These are phyloP conservation scores for Alternaria hordeiaustralica DNA, from an alignment of 2,329 filamentous ascomycete genomes.

Conservation along the genomic window DNA sequence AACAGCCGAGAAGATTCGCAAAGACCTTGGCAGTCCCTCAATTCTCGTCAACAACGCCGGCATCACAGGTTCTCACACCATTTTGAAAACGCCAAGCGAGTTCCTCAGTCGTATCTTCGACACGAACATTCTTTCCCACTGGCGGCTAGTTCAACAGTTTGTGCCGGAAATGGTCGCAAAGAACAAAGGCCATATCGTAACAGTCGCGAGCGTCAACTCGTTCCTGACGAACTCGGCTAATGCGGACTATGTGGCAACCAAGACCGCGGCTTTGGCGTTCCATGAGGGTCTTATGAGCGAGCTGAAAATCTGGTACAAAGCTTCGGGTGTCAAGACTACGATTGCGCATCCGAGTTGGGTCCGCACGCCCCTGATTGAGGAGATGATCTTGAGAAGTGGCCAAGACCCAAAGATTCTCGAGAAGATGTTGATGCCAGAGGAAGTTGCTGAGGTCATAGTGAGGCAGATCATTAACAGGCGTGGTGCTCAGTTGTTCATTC, in stretches of 20 bases:
- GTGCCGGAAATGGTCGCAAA: constrained; percentile 26
- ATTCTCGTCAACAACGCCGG: constrained; percentile 35
- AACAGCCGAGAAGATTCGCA: constrained; percentile 13
- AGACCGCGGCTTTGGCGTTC: constrained; percentile 23
- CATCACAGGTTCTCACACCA: constrained; percentile 15
- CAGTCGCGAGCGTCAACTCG: constrained; percentile 23
- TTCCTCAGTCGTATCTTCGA: constrained; percentile 20
- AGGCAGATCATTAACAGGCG: constrained; percentile 45
- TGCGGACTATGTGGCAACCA: constrained; percentile 25
- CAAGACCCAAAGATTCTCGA: constrained; percentile 32
- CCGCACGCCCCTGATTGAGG: constrained; percentile 42
- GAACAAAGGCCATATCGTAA: constrained; percentile 31
- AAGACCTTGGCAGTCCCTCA: constrained; percentile 19
- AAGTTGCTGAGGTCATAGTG: constrained; percentile 46
- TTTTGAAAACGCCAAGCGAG: constrained; percentile 8
- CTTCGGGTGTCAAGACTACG: constrained; percentile 23
- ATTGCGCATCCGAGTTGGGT: constrained; percentile 46
- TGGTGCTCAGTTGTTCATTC: constrained; percentile 44
- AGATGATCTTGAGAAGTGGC: constrained; percentile 26
- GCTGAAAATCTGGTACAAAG: constrained; percentile 40
- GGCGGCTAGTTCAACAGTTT: constrained; percentile 23
- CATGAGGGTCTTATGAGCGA: constrained; percentile 40
- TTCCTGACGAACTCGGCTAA: constrained; percentile 18
- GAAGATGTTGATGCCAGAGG: constrained; percentile 36
- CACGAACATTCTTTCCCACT: constrained; percentile 26